A percentile compares a stretch with the other conserved stretches of the same genome.
These are phyloP conservation scores for Daphne laureola DNA, from an alignment of 441 rosid genomes.

Conservation along the genomic window DNA sequence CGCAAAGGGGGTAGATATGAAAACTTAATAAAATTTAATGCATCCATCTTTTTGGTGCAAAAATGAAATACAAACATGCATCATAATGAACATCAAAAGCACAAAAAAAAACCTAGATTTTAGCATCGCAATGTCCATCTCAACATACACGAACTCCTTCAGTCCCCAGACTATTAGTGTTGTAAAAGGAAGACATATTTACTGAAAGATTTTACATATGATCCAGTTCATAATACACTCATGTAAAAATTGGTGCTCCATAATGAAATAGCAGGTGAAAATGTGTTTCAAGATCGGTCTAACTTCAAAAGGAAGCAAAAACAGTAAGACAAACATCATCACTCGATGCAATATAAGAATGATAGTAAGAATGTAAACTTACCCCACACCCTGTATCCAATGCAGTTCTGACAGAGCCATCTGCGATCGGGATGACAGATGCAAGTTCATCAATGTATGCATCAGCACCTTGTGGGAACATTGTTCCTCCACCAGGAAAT, in stretches of 20 bases:
- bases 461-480: conserved; percentile 73
- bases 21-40: too few species aligned
- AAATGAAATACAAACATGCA: not conserved
- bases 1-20: not conserved
- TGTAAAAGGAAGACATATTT: too few species aligned
- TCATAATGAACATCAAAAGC: too few species aligned
- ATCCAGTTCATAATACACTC: too few species aligned
- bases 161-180: too few species aligned
- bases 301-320: not conserved
- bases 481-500: conserved; percentile 73
- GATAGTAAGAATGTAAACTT: conserved; percentile 15
- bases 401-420: conserved; percentile 61
- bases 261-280: too few species aligned
- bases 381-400: conserved; percentile 76
- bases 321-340: not conserved
- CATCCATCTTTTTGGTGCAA: not conserved
- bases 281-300: too few species aligned
- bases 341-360: too few species aligned
- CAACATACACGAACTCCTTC: too few species aligned
- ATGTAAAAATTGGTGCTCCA: too few species aligned
- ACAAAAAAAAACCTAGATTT: not conserved
- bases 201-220: too few species aligned
- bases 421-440: conserved; percentile 48
- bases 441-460: conserved; percentile 62
- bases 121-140: not conserved